Evolutionary conservation across 805 yeast genomes (phyloP), one percentile per base, ranked within the genome.

Genomic region (Kodamaea neixiangensis): DNA sequence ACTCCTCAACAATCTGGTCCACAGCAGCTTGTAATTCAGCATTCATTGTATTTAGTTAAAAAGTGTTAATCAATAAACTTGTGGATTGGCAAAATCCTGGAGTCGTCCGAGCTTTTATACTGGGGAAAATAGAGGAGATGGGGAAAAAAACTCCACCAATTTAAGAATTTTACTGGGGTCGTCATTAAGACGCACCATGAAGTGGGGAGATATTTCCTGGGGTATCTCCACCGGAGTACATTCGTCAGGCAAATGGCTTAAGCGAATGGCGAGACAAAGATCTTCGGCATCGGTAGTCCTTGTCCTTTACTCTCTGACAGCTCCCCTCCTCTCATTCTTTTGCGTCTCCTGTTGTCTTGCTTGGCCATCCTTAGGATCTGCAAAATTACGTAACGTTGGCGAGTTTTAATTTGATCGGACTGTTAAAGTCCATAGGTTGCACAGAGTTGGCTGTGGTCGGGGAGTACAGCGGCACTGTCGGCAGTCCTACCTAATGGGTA

Each of bases 1-100:
- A 81, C 37, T 71, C 72, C 14, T 67, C 54, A 13, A 68, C 74
- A 18, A 81, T 68, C 35, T 68, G 61, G 22, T 71, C 64, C 37
- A 75, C 59, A 7, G 72, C 71, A 13, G 46, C 35, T 45, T 54
- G 48, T 34, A 62, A 50, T 45, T 56, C 49, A 17, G 52, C 38
- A 43, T 56, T 54, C 66, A 61, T 61, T 34, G 7, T 20, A 31
- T 7, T 34, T 19, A 18, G n/a, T 15, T 42, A 5, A 22, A 3
- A n/a, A 3, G 17, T 22, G 14, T 3, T 15, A 14, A 17, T 17
- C 21, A 37, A 37, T 37, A 37, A 37, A 37, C 6, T 35, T 35
- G 10, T 35, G 7, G 6, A 10, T 35, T 15, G n/a, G n/a, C 9
- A 37, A 37, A 37, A 15, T 17, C 4, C 11, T 14, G 41, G 21